Evolutionary conservation across 306 rosid genomes (phyloP).

Genomic region (Cicer pinnatifidum): DNA sequence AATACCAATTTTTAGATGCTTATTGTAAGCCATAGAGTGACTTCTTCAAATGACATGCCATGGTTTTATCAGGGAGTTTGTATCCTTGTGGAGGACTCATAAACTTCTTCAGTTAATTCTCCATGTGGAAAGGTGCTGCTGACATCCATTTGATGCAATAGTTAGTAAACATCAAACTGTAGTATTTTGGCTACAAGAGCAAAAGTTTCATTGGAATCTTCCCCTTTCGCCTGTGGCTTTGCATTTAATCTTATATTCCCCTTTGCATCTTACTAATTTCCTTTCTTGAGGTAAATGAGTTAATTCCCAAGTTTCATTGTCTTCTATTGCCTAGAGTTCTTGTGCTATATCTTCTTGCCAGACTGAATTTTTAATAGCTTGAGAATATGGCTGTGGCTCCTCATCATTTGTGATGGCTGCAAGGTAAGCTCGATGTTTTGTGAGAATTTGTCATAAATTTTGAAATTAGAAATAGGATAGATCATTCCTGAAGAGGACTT

Average conservation of each 20-base stretch:
- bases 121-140: neutral
- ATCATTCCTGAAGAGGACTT: too few species aligned
- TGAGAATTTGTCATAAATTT: too few species aligned
- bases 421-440: neutral
- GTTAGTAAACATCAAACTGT: neutral
- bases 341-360: neutral
- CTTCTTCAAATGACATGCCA: neutral
- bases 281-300: neutral
- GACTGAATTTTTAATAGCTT: neutral
- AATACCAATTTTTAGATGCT: neutral
- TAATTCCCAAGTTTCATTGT: neutral
- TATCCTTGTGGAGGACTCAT: neutral
- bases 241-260: neutral
- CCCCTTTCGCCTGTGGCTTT: neutral
- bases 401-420: neutral
- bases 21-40: neutral
- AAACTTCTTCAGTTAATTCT: neutral
- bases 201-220: neutral
- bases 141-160: neutral
- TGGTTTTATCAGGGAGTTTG: neutral
- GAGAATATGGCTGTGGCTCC: too few species aligned
- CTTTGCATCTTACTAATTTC: neutral
- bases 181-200: neutral
- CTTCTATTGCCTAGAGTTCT: neutral
- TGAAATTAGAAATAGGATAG: too few species aligned